A percentile compares a stretch with the other conserved stretches of the same genome.
Evolutionary conservation across 2,329 filamentous ascomycete species (phyloP).

Genomic region (Cladosporium sp.): DNA sequence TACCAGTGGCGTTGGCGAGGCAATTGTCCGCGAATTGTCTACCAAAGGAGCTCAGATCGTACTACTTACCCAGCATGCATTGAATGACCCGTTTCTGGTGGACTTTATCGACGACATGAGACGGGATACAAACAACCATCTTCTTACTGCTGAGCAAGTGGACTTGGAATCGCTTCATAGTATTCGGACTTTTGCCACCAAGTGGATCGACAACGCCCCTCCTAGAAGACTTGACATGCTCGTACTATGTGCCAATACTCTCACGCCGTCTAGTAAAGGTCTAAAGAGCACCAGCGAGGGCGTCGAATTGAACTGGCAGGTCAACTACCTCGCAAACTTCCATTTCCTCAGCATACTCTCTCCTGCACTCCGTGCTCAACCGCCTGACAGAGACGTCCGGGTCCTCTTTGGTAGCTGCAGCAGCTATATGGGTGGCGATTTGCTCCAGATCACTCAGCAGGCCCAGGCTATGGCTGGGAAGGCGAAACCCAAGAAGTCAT

Average conservation of each 20-base stretch:
- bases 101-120: conserved; percentile 91
- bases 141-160: conserved; percentile 94
- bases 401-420: conserved; percentile 84
- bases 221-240: conserved; percentile 86
- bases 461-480: conserved; percentile 49
- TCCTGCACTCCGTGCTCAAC: conserved; percentile 84
- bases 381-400: conserved; percentile 87
- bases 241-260: conserved; percentile 76
- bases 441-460: conserved; percentile 52
- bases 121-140: conserved; percentile 67
- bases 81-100: conserved; percentile 80
- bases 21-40: conserved; percentile 70
- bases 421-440: conserved; percentile 74
- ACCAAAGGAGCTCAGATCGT: conserved; percentile 82
- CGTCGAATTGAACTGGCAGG: conserved; percentile 83
- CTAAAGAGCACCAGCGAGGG: conserved; percentile 65
- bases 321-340: conserved; percentile 95
- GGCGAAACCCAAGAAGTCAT: conserved; percentile 50
- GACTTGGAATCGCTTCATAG: conserved; percentile 85
- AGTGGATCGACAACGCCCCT: conserved; percentile 95
- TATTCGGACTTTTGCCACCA: conserved; percentile 87
- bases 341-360: conserved; percentile 88
- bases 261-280: conserved; percentile 64
- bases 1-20: conserved; percentile 85
- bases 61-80: conserved; percentile 76